Conservation (phyloP, 306 rosid genomes). For the Vigna reflexopilosa region DNA sequence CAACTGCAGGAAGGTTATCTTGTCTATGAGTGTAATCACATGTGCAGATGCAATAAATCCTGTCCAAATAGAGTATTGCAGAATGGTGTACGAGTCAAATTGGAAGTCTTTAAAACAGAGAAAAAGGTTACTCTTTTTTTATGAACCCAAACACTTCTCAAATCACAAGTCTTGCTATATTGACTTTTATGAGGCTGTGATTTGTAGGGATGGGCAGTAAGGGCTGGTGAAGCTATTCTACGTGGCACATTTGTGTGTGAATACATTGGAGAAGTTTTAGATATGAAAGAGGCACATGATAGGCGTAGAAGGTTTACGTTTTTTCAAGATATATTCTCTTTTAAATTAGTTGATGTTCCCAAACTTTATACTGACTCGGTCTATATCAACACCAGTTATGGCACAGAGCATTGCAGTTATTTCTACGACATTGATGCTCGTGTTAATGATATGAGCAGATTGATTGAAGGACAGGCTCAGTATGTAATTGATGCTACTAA, state of each 20-base stretch:
- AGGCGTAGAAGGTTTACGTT: slow-evolving; percentile 71
- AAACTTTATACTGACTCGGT: slow-evolving; percentile 36
- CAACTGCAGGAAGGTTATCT: slow-evolving; percentile 95
- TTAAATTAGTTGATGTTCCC: slow-evolving; percentile 11
- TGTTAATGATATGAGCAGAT: slow-evolving; percentile 88
- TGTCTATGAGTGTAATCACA: slow-evolving; percentile 87
- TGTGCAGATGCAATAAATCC: slow-evolving; percentile 81
- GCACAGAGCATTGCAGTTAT: slow-evolving; percentile 61
- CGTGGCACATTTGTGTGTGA: slow-evolving; percentile 97
- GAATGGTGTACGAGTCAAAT: slow-evolving; percentile 87
- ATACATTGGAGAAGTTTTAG: slow-evolving; percentile 88
- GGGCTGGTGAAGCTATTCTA: slow-evolving; percentile 87
- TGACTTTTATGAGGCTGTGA: slow-evolving; percentile 44
- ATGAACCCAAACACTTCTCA: slow-evolving; percentile 28
- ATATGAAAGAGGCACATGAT: slow-evolving; percentile 69
- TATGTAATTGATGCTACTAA: slow-evolving; percentile 76
- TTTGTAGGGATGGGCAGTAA: slow-evolving; percentile 90
- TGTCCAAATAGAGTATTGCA: slow-evolving; percentile 94
- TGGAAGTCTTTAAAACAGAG: slow-evolving; percentile 89
- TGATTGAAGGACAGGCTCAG: slow-evolving; percentile 71
- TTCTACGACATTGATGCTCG: slow-evolving; percentile 67
- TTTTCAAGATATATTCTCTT: slow-evolving; percentile 40
- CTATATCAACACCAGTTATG: slow-evolving; percentile 64
- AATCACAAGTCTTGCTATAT: slow-evolving; percentile 30
- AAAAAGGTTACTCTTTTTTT: slow-evolving; percentile 61